Evolutionary conservation across 441 rosid genomes (phyloP), one percentile per base, ranked within the genome.

Genomic region (Erodium trifolium): DNA sequence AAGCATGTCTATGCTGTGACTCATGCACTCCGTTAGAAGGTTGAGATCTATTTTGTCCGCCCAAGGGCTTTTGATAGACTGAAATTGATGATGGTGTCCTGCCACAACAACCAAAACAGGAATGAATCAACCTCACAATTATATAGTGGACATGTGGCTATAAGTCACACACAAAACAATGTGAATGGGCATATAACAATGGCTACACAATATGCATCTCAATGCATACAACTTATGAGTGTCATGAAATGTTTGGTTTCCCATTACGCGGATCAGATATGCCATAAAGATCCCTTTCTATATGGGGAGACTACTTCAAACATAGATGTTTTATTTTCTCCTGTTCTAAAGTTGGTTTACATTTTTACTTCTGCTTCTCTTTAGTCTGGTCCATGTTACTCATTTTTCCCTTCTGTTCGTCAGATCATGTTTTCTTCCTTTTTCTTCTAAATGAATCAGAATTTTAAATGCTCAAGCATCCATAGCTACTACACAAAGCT

Each of bases 1-100:
- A 73, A 53, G 76, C 47, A 67, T 79, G 79, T 68, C 83, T 83
- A 69, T 68, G 66, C 57, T 74, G 86, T 12, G 65, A 78, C 70
- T 80, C 79, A 72, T 68, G 66, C 29, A 76, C 75, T 65, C 79
- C 84, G 68, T 74, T 83, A 64, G 82, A 72, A 69, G 78, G 72
- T 23, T 75, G 81, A 76, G 73, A 74, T 16, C 73, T 72, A 73
- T 70, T 70, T 34, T 66, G 78, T 35, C 71, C 77, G 69, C 77
- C 82, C 69, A 75, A 78, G 27, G 82, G 79, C 76, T 70, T 82
- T 69, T 68, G 73, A 76, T 72, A 73, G 67, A 75, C 70, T 34
- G 77, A 71, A 31, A 60, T 83, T 77, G 86, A 87, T 8, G 79
- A 23, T 23, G 27, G 70, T 65, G 73, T 76, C 69, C 96, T 88